A percentile compares a stretch with the other conserved stretches of the same genome.
Evolutionary conservation across 2,329 filamentous ascomycete species (phyloP).

Genomic region (Arachnomyces sp.): DNA sequence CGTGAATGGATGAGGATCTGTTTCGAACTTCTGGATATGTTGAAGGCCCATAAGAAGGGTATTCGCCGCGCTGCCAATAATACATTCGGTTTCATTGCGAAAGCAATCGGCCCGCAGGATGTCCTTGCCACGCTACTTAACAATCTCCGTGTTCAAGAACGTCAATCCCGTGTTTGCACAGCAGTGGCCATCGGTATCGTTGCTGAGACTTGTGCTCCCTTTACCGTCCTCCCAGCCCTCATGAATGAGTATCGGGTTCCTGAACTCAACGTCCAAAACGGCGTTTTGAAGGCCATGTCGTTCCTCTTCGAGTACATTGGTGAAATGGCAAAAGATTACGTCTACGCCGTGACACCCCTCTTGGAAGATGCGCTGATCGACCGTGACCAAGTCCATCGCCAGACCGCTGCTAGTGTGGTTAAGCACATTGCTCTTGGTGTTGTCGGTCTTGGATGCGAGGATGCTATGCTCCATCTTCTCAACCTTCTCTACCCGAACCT

Average conservation of each 20-base stretch:
- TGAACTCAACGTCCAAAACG: slow-evolving; percentile 97
- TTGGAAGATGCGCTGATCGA: slow-evolving; percentile 97
- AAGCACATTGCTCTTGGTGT: slow-evolving; percentile 97
- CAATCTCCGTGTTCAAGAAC: slow-evolving; percentile 93
- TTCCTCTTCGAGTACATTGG: slow-evolving; percentile 99
- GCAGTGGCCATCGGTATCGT: slow-evolving; percentile 98
- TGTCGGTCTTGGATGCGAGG: slow-evolving; percentile 94
- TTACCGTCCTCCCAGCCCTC: slow-evolving; percentile 93
- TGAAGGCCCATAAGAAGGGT: slow-evolving; percentile 99
- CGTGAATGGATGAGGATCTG: slow-evolving; percentile 99
- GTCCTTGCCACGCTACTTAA: slow-evolving; percentile 91
- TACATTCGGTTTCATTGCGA: slow-evolving; percentile 98
- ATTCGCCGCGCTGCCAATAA: slow-evolving; percentile 98
- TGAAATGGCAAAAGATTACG: slow-evolving; percentile 99
- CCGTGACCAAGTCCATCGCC: slow-evolving; percentile 92
- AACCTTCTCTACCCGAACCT: slow-evolving; percentile 95
- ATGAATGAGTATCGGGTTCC: slow-evolving; percentile 99
- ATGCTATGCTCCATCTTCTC: slow-evolving; percentile 95
- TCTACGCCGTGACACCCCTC: slow-evolving; percentile 92
- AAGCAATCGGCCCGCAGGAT: slow-evolving; percentile 96
- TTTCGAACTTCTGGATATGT: slow-evolving; percentile 97
- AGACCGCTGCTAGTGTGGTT: slow-evolving; percentile 92
- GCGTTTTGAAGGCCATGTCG: slow-evolving; percentile 90
- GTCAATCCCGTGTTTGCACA: slow-evolving; percentile 96
- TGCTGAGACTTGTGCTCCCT: slow-evolving; percentile 94